phyloP scores from a whole-genome alignment of 176 grass and related monocot genomes.

The Triticum turgidum region DNA sequence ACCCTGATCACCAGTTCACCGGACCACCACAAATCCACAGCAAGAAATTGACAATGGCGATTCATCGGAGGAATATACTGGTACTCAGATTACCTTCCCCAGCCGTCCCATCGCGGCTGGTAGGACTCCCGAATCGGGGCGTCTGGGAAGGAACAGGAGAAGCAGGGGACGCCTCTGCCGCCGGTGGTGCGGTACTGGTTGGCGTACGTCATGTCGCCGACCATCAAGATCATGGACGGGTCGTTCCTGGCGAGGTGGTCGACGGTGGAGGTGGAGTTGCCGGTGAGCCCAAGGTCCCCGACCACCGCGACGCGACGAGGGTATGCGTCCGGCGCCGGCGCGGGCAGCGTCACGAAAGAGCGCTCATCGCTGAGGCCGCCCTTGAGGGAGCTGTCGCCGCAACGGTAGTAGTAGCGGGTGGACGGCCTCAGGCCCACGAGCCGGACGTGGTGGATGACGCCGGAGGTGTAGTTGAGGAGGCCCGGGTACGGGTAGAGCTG shows the following conservation, averaged over 20 bases:
- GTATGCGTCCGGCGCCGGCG: constrained; percentile 26
- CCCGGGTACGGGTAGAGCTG: constrained; percentile 86
- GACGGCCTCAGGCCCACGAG: constrained; percentile 45
- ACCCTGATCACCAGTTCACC: background rate
- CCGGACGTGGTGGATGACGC: constrained; percentile 79
- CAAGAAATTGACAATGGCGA: background rate
- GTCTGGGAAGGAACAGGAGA: constrained; percentile 77
- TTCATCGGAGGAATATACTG: background rate
- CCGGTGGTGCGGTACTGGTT: constrained; percentile 83
- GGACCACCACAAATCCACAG: background rate
- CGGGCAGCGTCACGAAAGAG: constrained; percentile 67
- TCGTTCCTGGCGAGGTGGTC: constrained; percentile 73
- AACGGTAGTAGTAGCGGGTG: constrained; percentile 82
- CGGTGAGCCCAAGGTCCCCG: constrained; percentile 81
- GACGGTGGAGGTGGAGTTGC: constrained; percentile 84
- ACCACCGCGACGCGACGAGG: constrained; percentile 66
- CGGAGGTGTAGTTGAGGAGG: constrained; percentile 87
- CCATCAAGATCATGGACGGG: constrained; percentile 66
- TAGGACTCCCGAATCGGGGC: constrained; percentile 81
- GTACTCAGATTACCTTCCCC: constrained; percentile 56
- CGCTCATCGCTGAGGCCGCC: constrained; percentile 55
- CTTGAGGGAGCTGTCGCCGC: constrained; percentile 58
- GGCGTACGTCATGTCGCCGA: constrained; percentile 82
- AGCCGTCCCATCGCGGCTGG: constrained; percentile 84
- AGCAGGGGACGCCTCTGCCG: constrained; percentile 75